Evolutionary conservation across 176 grass and related monocot species (phyloP), one percentile per base, ranked within the genome.

Genomic region (Puccinellia tenuiflora): DNA sequence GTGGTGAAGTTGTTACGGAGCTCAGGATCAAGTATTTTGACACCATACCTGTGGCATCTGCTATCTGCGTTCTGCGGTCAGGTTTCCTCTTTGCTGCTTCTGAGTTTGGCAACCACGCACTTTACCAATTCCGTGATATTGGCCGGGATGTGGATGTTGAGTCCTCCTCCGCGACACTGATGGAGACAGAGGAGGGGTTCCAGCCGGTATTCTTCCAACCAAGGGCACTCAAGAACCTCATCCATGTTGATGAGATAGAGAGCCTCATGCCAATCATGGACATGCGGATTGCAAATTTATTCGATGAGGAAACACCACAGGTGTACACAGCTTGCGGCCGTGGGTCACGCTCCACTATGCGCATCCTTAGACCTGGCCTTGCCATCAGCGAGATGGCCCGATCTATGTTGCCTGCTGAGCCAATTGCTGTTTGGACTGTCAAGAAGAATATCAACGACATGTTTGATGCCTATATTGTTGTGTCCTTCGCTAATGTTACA

Each of bases 11-110:
- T 65, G 93, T 96, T 37, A 83, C 39, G 14, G 96, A 96, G 89
- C 92, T 96, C 54, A 99, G 92, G 85, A 99, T 99, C 74, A 99
- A 99, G 81, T 96, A 99, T 63, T 99, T 99, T 65, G 93, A 99
- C 80, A 99, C 96, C 67, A 75, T 99, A 61, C 93, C 93, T 17
- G 91, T 96, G 75, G 83, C 96, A 28, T 90, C 96, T n/a, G 86
- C 93, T 72, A 83, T 96, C 85, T 88, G 87, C 50, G 96, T 99
- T 66, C 89, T 99, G 59, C 85, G 89, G 34, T 83, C 87, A 1
- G 93, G 89, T 20, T 99, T 90, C 64, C 92, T 99, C 5, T 96
- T 99, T 90, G 91, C 91, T 3, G 87, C 93, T 52, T 95, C 96
- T 30, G 96, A 98, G 83, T 93, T 93, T 48, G 93, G 96, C 14